Conservation (phyloP, 208 protist genomes). For the Herpetomonas tarakana region DNA sequence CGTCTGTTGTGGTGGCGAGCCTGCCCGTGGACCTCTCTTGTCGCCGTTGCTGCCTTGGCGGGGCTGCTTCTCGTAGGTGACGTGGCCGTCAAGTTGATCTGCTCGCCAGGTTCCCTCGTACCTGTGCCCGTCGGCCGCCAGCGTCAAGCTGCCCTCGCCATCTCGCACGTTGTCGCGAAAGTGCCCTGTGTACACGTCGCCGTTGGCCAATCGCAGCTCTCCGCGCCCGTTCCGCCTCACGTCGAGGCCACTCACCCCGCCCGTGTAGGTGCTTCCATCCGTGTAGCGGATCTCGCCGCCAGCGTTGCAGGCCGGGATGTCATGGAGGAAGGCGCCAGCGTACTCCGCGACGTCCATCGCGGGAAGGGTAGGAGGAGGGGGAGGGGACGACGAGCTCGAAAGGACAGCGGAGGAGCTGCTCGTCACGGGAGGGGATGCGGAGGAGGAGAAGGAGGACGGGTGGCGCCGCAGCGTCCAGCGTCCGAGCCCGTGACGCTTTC, state of each 20-base stretch:
- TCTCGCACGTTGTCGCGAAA: slow-evolving; percentile 50
- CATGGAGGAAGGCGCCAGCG: slow-evolving; percentile 52
- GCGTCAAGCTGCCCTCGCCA: slow-evolving; percentile 45
- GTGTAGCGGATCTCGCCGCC: slow-evolving; percentile 56
- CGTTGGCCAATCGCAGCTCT: slow-evolving; percentile 37
- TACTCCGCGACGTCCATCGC: slow-evolving; percentile 19
- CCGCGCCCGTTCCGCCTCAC: slow-evolving; percentile 59
- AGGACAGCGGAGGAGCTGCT: neutral
- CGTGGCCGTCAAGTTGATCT: slow-evolving; percentile 44
- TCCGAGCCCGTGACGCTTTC: slow-evolving; percentile 64
- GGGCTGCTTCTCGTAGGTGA: too few species aligned
- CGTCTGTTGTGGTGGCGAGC: slow-evolving; percentile 4
- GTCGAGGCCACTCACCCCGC: slow-evolving; percentile 33
- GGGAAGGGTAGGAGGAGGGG: neutral
- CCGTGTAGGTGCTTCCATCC: slow-evolving; percentile 60
- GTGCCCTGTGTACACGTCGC: slow-evolving; percentile 54
- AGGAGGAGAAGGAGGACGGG: slow-evolving; percentile 1
- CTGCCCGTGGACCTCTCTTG: too few species aligned
- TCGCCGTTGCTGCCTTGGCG: slow-evolving; percentile 7
- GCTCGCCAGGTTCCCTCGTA: slow-evolving; percentile 57
- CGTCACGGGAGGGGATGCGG: neutral
- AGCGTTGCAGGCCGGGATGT: slow-evolving; percentile 18
- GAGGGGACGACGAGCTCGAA: neutral
- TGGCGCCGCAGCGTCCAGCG: slow-evolving; percentile 34
- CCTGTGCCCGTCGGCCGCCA: slow-evolving; percentile 23